A percentile compares a stretch with the other conserved stretches of the same genome.
Evolutionary conservation across 108 stramenopile species (phyloP).

Genomic region (Discostella stelligeroides): DNA sequence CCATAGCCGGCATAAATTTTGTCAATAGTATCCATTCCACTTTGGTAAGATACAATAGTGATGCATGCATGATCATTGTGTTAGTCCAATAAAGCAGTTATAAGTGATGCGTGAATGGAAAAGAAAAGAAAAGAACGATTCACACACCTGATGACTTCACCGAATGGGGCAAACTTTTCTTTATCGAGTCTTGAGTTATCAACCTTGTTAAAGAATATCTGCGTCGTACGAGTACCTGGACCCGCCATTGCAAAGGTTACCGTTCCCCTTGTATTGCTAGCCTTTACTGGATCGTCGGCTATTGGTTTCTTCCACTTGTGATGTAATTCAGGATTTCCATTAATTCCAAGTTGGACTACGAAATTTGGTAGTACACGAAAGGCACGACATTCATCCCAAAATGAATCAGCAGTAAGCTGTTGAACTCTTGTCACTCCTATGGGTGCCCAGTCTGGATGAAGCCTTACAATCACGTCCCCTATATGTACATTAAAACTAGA

Average conservation of each 20-base stretch:
- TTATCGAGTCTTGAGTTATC: slow-evolving; percentile 81
- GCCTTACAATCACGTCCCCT: slow-evolving; percentile 48
- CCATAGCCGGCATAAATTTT: slow-evolving; percentile 71
- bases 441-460: slow-evolving; percentile 77
- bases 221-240: slow-evolving; percentile 78
- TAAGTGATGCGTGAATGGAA: too few species aligned
- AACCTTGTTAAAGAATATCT: slow-evolving; percentile 86
- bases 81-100: too few species aligned
- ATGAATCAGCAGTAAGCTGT: slow-evolving; percentile 52
- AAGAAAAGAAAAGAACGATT: too few species aligned
- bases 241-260: slow-evolving; percentile 87
- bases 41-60: too few species aligned
- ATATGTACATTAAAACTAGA: too few species aligned
- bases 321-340: slow-evolving; percentile 62
- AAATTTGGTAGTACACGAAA: slow-evolving; percentile 80
- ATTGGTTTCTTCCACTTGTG: slow-evolving; percentile 46
- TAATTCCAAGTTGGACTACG: slow-evolving; percentile 88
- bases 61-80: too few species aligned
- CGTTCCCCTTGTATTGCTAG: slow-evolving; percentile 78
- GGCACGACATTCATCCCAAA: slow-evolving; percentile 61
- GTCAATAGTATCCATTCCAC: slow-evolving; percentile 83
- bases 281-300: slow-evolving; percentile 82
- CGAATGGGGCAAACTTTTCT: slow-evolving; percentile 88
- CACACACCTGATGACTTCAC: slow-evolving; percentile 56
- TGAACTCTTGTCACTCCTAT: slow-evolving; percentile 73